These are phyloP conservation scores for Neurospora tetrasperma DNA, from an alignment of 495 filamentous ascomycete species.

Conservation along the genomic window DNA sequence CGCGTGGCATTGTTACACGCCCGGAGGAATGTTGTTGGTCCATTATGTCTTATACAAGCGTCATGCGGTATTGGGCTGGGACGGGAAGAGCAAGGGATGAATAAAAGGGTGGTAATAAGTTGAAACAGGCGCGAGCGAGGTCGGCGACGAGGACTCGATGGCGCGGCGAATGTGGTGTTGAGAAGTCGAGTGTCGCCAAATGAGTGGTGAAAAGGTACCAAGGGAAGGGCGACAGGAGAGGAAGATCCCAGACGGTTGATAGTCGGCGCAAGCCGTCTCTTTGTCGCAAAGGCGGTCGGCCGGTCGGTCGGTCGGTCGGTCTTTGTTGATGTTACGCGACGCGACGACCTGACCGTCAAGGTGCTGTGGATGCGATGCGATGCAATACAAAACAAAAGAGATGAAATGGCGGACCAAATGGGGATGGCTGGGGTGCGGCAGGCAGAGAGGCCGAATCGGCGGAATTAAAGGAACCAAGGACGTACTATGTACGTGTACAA, in stretches of 20 bases:
- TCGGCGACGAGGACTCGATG: neutral
- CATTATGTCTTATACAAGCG: slow-evolving; percentile 22
- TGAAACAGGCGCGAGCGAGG: neutral
- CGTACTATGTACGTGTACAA: neutral
- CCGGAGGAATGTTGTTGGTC: slow-evolving; percentile 28
- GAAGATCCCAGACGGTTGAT: neutral
- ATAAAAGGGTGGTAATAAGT: neutral
- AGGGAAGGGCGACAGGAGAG: neutral
- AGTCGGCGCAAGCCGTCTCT: neutral
- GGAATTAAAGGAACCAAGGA: neutral
- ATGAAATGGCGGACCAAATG: neutral
- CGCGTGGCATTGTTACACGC: slow-evolving; percentile 29
- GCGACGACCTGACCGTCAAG: neutral
- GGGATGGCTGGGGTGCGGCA: neutral
- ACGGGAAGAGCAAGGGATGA: slow-evolving; percentile 17
- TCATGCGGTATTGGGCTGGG: slow-evolving; percentile 10
- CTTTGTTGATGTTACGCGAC: neutral
- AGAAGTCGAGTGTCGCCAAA: neutral
- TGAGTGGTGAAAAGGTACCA: neutral
- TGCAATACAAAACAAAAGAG: neutral
- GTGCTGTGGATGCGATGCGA: neutral
- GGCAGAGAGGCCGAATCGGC: neutral
- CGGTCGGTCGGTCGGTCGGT: neutral
- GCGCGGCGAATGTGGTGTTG: neutral
- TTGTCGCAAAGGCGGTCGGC: neutral